phyloP scores from a whole-genome alignment of 2,329 filamentous ascomycete species.

The Verticillium nonalfalfae region DNA sequence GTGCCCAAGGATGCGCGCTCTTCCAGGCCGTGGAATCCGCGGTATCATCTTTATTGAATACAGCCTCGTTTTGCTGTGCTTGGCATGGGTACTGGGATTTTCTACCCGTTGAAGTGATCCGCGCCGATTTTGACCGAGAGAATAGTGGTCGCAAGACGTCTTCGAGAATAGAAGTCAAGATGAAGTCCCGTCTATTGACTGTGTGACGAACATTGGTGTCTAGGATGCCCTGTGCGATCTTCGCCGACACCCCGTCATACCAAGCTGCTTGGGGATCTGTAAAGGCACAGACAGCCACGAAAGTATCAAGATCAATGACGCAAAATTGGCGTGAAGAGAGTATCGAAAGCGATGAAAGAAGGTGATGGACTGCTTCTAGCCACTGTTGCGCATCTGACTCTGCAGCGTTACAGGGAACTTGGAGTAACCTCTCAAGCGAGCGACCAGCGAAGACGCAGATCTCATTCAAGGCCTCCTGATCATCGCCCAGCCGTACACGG shows the following conservation, averaged over 20 bases:
- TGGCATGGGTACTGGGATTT: conserved; percentile 40
- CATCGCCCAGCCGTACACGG: neutral
- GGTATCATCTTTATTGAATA: neutral
- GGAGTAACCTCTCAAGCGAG: neutral
- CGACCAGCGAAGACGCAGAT: neutral
- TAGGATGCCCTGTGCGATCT: neutral
- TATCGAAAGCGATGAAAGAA: neutral
- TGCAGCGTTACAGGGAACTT: no score
- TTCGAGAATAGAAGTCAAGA: conserved; percentile 52
- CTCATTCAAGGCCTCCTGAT: neutral
- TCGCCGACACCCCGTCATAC: neutral
- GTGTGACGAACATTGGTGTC: conserved; percentile 6
- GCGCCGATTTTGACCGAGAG: conserved; percentile 43
- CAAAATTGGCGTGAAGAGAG: neutral
- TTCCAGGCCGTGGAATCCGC: neutral
- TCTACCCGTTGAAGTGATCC: conserved; percentile 51
- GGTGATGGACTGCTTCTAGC: neutral
- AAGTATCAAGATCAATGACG: neutral
- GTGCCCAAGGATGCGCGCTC: neutral
- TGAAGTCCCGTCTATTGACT: conserved; percentile 24
- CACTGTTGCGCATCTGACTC: neutral
- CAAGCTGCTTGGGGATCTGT: neutral
- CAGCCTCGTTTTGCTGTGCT: conserved; percentile 6
- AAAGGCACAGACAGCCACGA: neutral
- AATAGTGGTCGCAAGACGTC: conserved; percentile 64